These are phyloP conservation scores for Iberis amara DNA, from an alignment of 441 rosid genomes.

Conservation along the genomic window DNA sequence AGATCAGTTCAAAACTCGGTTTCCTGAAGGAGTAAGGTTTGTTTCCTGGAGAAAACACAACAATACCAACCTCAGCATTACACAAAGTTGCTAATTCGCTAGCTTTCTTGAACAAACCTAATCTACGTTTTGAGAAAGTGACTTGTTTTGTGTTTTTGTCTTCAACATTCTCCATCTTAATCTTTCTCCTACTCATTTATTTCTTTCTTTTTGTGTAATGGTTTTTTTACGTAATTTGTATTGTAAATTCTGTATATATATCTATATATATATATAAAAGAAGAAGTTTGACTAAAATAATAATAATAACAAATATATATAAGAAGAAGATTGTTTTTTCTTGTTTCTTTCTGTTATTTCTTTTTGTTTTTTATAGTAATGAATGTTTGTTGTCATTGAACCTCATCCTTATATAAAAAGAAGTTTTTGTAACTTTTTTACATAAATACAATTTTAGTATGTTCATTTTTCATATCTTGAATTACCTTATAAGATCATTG, in stretches of 20 bases:
- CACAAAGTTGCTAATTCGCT: slow-evolving; percentile 32
- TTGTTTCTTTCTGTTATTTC: background rate
- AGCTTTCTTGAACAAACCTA: slow-evolving; percentile 36
- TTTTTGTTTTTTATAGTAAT: slow-evolving; percentile 23
- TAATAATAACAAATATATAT: background rate
- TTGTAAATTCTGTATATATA: background rate
- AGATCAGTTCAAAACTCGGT: slow-evolving; percentile 24
- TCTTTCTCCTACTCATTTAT: slow-evolving; percentile 33
- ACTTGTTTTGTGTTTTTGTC: slow-evolving; percentile 35
- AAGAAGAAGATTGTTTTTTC: background rate
- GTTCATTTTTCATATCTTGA: slow-evolving; percentile 10
- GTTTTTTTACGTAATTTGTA: slow-evolving; percentile 4
- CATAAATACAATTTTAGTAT: slow-evolving; percentile 13
- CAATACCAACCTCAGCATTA: slow-evolving; percentile 30
- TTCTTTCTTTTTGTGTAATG: background rate
- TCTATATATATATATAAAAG: background rate
- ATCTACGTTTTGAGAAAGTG: slow-evolving; percentile 30
- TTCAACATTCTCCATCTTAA: slow-evolving; percentile 34
- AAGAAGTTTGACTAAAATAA: background rate
- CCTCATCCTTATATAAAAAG: slow-evolving; percentile 6
- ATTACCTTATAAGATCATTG: slow-evolving; percentile 21
- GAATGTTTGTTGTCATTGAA: slow-evolving; percentile 19
- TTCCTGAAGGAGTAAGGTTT: slow-evolving; percentile 31
- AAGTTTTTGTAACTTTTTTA: slow-evolving; percentile 19
- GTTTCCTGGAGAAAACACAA: slow-evolving; percentile 33